A percentile compares a stretch with the other conserved stretches of the same genome.
Evolutionary conservation across 331 rosid genomes (phyloP).

Genomic region (Rosa hybrid): DNA sequence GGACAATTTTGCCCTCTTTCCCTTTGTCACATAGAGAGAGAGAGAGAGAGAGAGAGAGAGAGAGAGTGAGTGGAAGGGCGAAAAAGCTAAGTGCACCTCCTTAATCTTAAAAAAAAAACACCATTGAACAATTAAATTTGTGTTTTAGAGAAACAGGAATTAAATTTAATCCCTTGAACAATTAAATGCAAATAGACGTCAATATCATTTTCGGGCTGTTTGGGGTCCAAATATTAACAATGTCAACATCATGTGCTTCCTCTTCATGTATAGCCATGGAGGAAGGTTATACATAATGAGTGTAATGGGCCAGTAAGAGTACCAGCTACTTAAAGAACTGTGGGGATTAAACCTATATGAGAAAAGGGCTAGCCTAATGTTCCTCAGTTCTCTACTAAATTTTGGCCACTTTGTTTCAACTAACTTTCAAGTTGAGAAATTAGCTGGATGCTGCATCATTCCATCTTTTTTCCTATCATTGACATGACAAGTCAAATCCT

Average conservation of each 20-base stretch:
- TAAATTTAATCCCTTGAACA: too few relatives aligned
- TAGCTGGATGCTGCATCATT: neutral
- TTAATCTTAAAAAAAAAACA: too few relatives aligned
- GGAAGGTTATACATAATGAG: neutral
- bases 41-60: too few relatives aligned
- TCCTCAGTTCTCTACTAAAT: neutral
- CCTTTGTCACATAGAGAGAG: too few relatives aligned
- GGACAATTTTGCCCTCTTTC: too few relatives aligned
- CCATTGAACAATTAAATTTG: too few relatives aligned
- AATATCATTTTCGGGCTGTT: conserved; percentile 7
- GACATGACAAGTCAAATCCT: conserved; percentile 3
- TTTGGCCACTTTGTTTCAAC: neutral
- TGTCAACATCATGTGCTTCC: neutral
- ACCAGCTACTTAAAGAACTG: neutral
- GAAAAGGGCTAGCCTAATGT: neutral
- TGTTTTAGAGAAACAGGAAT: too few relatives aligned
- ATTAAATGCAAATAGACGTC: neutral
- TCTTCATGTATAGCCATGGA: neutral
- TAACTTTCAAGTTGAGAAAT: neutral
- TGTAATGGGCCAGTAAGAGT: neutral
- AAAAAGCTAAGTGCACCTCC: too few relatives aligned
- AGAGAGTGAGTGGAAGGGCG: too few relatives aligned
- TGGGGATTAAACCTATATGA: neutral
- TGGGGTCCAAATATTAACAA: conserved; percentile 9
- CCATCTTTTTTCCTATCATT: neutral